These are phyloP conservation scores for Theobroma cacao DNA, from an alignment of 345 rosid genomes.

Conservation along the genomic window DNA sequence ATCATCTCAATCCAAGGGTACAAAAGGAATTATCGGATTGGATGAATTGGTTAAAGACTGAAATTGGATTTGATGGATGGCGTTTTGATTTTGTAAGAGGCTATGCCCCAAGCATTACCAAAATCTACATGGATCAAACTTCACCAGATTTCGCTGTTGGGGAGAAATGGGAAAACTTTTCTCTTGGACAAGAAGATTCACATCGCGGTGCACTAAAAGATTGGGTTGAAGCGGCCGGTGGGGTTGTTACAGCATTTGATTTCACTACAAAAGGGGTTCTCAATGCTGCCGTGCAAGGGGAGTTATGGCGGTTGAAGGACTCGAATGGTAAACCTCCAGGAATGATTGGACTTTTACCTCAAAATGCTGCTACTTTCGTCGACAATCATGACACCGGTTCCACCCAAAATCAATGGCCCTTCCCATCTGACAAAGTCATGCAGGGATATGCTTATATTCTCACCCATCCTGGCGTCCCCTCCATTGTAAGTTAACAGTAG, in stretches of 20 bases:
- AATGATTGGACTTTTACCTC: conserved; percentile 63
- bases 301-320: conserved; percentile 72
- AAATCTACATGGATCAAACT: conserved; percentile 47
- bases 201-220: conserved; percentile 52
- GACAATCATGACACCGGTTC: conserved; percentile 86
- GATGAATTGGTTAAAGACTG: conserved; percentile 87
- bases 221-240: conserved; percentile 65
- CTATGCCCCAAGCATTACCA: conserved; percentile 55
- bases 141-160: conserved; percentile 73
- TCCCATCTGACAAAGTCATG: conserved; percentile 80
- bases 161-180: conserved; percentile 67
- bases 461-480: conserved; percentile 78
- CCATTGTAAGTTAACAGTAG: conserved; percentile 43
- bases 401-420: conserved; percentile 52
- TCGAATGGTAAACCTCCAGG: conserved; percentile 77
- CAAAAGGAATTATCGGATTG: conserved; percentile 78
- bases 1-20: conserved; percentile 66
- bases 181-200: conserved; percentile 53
- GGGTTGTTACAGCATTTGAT: conserved; percentile 65
- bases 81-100: conserved; percentile 73
- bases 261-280: conserved; percentile 86
- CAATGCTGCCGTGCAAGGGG: conserved; percentile 67
- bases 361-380: conserved; percentile 72
- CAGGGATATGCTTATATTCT: conserved; percentile 83
- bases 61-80: conserved; percentile 78